Percentiles rank a stretch among this genome's conserved stretches.
These are phyloP conservation scores for Angomonas ambiguus DNA, from an alignment of 208 protist species.

Conservation along the genomic window DNA sequence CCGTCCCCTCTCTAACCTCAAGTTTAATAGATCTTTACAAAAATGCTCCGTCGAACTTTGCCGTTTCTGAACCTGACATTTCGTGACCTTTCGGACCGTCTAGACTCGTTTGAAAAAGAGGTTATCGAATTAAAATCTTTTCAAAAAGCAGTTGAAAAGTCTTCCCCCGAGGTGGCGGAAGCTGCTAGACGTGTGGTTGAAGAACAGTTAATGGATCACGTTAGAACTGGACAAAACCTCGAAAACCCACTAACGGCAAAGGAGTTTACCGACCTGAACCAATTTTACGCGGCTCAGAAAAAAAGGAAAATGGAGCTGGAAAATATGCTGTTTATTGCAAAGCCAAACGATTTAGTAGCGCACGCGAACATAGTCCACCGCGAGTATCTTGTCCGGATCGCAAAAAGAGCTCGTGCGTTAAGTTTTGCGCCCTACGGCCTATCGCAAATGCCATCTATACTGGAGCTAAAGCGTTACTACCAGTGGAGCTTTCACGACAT, in stretches of 20 bases:
- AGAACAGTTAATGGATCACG: conserved; percentile 25
- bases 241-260: conserved; percentile 50
- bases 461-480: conserved; percentile 58
- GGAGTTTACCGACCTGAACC: conserved; percentile 70
- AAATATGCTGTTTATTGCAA: conserved; percentile 51
- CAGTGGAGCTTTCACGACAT: conserved; percentile 80
- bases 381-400: conserved; percentile 59
- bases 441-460: conserved; percentile 66
- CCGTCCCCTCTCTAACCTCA: too few relatives aligned
- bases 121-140: conserved; percentile 72
- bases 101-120: conserved; percentile 74
- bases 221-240: conserved; percentile 16
- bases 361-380: conserved; percentile 43
- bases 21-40: too few relatives aligned
- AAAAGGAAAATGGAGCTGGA: conserved; percentile 24
- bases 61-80: conserved; percentile 15
- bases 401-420: conserved; percentile 32
- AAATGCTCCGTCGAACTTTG: neutral
- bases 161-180: conserved; percentile 45
- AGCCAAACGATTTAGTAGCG: conserved; percentile 37
- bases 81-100: conserved; percentile 28
- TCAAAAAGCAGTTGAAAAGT: conserved; percentile 48
- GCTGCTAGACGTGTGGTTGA: conserved; percentile 35
- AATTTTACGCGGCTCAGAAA: conserved; percentile 65
- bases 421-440: conserved; percentile 57